Evolutionary conservation across 352 stramenopile genomes (phyloP), one percentile per base, ranked within the genome.

Genomic region (Globisporangium mamillatum): DNA sequence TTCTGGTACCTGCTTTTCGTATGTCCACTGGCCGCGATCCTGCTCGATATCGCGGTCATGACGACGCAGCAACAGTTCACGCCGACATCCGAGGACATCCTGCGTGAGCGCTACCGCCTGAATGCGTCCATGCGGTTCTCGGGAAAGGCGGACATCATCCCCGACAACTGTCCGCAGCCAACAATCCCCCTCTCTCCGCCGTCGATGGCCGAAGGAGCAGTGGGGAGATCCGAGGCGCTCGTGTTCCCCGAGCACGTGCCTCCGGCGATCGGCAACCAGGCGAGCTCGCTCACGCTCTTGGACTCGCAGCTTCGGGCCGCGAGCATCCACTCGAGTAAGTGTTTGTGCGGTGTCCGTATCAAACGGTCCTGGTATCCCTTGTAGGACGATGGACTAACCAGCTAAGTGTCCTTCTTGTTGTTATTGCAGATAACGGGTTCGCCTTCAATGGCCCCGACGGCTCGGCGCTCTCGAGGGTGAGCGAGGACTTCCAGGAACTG

Each of bases 1-100:
- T 89, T 88, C 66, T 92, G 82, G 80, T 73, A 76, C 41, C 54
- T 92, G 41, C 73, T 90, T 46, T 65, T 83, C 29, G 63, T 92
- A 56, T 82, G 72, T 4, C 82, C 84, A 12, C 66, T 87, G 9
- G 73, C 77, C 0, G 79, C 80, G 0, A 70, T 86, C 58, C 38
- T 82, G 3, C 70, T 78, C 14, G 82, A 90, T 65, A 81, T 86
- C 25, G 74, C 69, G 9, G 53, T 78, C 32, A 69, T 71, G 8
- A 75, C 69, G 24, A 52, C 73, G 0, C 74, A 82, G 70, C 81
- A 90, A 48, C 82, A 89, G 60, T 79, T 89, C 50, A 74, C 70
- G 32, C 84, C 84, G 2, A 77, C 48, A 27, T 77, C 78, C 1
- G 81, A 90, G 29, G 75, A 89, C 63, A 90, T 92, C 69, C 62